Percentiles rank a stretch among this genome's conserved stretches.
Conservation (phyloP, 163 green algal genomes). For the Scenedesmus sp. region DNA sequence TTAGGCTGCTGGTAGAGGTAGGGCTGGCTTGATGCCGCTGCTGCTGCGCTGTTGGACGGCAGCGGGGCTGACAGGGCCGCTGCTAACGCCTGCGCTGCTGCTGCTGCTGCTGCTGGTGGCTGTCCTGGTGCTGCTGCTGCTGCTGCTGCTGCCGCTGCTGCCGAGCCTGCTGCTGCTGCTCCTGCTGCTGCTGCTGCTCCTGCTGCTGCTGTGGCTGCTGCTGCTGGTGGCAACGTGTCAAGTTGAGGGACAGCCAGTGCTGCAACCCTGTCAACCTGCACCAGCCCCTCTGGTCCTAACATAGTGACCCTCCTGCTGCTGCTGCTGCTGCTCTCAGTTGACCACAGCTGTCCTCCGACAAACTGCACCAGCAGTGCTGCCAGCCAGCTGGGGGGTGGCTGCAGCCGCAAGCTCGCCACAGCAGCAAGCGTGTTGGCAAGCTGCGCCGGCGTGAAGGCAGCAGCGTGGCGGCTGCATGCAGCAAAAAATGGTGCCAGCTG, state of each 20-base stretch:
- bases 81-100: not conserved
- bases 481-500: slow-evolving; percentile 2
- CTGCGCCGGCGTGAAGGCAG: not conserved
- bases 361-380: not conserved
- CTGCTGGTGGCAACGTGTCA: not conserved
- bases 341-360: not conserved
- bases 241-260: not conserved
- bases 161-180: too few species aligned
- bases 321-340: not conserved
- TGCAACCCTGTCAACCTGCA: not conserved
- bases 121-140: not conserved
- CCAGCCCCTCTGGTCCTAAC: not conserved
- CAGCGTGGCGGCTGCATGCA: not conserved
- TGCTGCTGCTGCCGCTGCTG: not conserved
- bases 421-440: slow-evolving; percentile 7
- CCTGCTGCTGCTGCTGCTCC: not conserved
- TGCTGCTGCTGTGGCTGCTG: not conserved
- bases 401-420: not conserved
- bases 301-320: not conserved
- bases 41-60: not conserved
- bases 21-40: slow-evolving; percentile 2
- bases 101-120: not conserved
- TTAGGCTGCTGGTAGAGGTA: not conserved
- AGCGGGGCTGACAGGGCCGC: not conserved
- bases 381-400: slow-evolving; percentile 13